Base-by-base conservation (phyloP, 345 rosid genomes). In the Salix purpurea region DNA sequence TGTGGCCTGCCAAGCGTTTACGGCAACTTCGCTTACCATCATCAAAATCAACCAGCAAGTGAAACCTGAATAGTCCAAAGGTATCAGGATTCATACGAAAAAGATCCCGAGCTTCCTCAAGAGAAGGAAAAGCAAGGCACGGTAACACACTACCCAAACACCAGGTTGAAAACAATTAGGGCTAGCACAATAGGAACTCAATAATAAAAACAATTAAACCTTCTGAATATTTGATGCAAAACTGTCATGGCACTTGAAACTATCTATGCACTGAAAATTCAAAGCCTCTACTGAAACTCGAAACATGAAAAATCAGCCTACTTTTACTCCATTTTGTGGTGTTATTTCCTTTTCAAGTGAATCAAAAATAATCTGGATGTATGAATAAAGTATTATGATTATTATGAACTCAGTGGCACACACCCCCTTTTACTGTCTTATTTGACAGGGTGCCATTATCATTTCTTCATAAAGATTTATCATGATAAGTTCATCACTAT, bases 21-120 rank as follows among this genome's bases (percentile, higher is more conserved):
- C 98, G 91, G 81, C 97, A 94, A 82, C 98, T 94, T 42, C 95
- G 85, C 84, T 91, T 94, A 72, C 86, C 91, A 28, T 86, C 92
- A 84, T 94, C 98, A 74, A 94, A 94, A 83, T 94, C 97, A 83
- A 80, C 84, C 84, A 94, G 91, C 85, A 88, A 85, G 80, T 92
- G 98, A 81, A 94, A 94, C 97, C 97, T 94, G 88, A 46, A 78
- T 83, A 54, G 69, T 76, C 75, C 72, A 83, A 74, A 74, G 62
- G 30, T 18, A 70, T 58, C 24, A 67, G 24, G 24, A 54, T 34
- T 30, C 66, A n/a, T 30, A 11, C 4, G 3, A 64, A 9, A 2
- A 10, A 39, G 36, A 26, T n/a, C 23, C 19, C 16, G 2, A 67
- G 73, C 28, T 50, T 26, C 8, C 7, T 72, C 28, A 65, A 15